phyloP scores from a whole-genome alignment of 1,284 basidiomycete genomes.

The Bondarzewia mesenterica region DNA sequence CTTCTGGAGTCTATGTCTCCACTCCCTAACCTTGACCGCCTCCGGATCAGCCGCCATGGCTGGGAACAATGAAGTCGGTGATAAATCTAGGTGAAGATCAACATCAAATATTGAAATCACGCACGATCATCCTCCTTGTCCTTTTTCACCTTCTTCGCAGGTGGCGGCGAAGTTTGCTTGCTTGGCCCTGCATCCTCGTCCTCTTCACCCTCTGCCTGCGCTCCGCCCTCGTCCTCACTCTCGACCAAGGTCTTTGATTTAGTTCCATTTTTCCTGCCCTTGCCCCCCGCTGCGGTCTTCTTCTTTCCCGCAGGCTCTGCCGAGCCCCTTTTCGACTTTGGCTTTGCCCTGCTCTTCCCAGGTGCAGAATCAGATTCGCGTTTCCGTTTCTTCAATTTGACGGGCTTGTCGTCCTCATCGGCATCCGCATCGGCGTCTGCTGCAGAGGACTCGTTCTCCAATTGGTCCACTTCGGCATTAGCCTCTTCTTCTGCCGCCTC shows the following conservation, averaged over 20 bases:
- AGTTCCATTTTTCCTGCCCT: constrained; percentile 49
- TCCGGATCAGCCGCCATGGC: constrained; percentile 58
- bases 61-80: constrained; percentile 20
- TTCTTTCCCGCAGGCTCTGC: constrained; percentile 32
- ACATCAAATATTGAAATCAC: constrained; percentile 12
- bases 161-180: constrained; percentile 49
- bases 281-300: constrained; percentile 31
- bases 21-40: constrained; percentile 71
- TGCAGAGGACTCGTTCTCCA: constrained; percentile 38
- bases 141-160: constrained; percentile 58
- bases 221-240: constrained; percentile 59
- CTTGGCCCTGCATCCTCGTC: constrained; percentile 42
- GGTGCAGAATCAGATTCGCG: constrained; percentile 35
- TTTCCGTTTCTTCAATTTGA: constrained; percentile 38
- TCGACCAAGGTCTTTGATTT: constrained; percentile 64
- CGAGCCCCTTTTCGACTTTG: constrained; percentile 55
- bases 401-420: constrained; percentile 32
- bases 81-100: constrained; percentile 6
- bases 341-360: constrained; percentile 29
- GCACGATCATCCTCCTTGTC: constrained; percentile 53
- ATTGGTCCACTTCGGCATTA: constrained; percentile 61
- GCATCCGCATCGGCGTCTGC: constrained; percentile 50
- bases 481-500: constrained; percentile 48
- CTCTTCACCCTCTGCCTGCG: constrained; percentile 25
- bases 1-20: constrained; percentile 88